A percentile compares a stretch with the other conserved stretches of the same genome.
Evolutionary conservation across 176 grass and related monocot species (phyloP).

Genomic region (Eleusine indica): DNA sequence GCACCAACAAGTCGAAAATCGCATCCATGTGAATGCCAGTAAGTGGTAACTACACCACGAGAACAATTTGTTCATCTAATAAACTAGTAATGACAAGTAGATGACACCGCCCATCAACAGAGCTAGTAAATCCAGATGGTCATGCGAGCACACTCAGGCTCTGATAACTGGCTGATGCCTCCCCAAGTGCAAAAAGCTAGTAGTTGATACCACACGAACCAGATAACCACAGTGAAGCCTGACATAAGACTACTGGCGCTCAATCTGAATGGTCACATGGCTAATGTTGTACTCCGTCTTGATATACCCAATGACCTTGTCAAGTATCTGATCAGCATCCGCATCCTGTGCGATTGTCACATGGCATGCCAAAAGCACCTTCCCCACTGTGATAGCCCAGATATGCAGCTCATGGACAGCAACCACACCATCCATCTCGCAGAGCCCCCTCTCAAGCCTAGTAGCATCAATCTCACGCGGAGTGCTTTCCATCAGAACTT

Average conservation of each 20-base stretch:
- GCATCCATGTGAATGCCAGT: slow-evolving; percentile 31
- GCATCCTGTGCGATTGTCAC: slow-evolving; percentile 69
- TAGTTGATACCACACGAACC: background rate
- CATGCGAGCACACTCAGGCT: background rate
- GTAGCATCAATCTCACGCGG: slow-evolving; percentile 88
- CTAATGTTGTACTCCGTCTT: slow-evolving; percentile 96
- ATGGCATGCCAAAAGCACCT: slow-evolving; percentile 91
- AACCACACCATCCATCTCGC: slow-evolving; percentile 74
- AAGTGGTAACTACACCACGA: background rate
- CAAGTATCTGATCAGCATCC: slow-evolving; percentile 78
- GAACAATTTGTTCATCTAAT: slow-evolving; percentile 27
- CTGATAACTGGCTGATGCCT: background rate
- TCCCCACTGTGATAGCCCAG: slow-evolving; percentile 98
- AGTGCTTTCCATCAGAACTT: slow-evolving; percentile 96
- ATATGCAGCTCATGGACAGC: slow-evolving; percentile 94
- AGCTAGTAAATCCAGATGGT: slow-evolving; percentile 23
- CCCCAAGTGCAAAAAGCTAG: slow-evolving; percentile 6
- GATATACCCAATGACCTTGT: slow-evolving; percentile 90
- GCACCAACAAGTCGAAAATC: slow-evolving; percentile 30
- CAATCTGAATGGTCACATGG: slow-evolving; percentile 97
- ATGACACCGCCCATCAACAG: slow-evolving; percentile 35
- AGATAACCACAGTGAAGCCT: slow-evolving; percentile 21
- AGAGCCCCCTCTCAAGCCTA: slow-evolving; percentile 74
- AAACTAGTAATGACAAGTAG: slow-evolving; percentile 16
- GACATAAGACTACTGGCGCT: slow-evolving; percentile 52